Evolutionary conservation across 805 yeast genomes (phyloP).

Genomic region (Brettanomyces nanus): DNA sequence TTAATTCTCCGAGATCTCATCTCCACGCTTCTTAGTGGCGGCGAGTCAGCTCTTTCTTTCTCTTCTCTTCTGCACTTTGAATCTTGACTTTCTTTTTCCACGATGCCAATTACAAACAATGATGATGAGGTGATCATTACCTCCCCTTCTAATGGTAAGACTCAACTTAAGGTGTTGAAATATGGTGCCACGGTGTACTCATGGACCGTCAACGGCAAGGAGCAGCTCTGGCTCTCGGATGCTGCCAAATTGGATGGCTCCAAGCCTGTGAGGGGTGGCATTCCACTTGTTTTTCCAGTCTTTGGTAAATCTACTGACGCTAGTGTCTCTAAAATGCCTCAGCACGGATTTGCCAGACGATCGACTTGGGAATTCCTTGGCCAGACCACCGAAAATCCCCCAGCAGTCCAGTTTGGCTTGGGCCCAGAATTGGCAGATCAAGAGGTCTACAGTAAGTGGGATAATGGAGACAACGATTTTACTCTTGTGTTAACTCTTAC

Average conservation of each 20-base stretch:
- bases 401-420: slow-evolving; percentile 83
- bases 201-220: slow-evolving; percentile 66
- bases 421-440: slow-evolving; percentile 74
- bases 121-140: slow-evolving; percentile 55
- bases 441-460: slow-evolving; percentile 54
- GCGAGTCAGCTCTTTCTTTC: not conserved
- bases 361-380: slow-evolving; percentile 93
- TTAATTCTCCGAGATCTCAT: too few relatives aligned
- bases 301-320: slow-evolving; percentile 63
- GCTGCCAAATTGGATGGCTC: slow-evolving; percentile 86
- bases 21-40: too few relatives aligned
- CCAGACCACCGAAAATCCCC: slow-evolving; percentile 58
- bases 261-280: slow-evolving; percentile 95
- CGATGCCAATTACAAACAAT: slow-evolving; percentile 61
- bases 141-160: slow-evolving; percentile 40
- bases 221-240: slow-evolving; percentile 74
- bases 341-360: slow-evolving; percentile 93
- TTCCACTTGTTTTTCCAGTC: slow-evolving; percentile 92
- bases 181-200: slow-evolving; percentile 86
- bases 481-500: slow-evolving; percentile 65
- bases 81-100: slow-evolving; percentile 5
- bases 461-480: slow-evolving; percentile 52
- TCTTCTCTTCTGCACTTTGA: not conserved
- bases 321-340: slow-evolving; percentile 69
- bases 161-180: slow-evolving; percentile 62